Percentiles rank a stretch among this genome's conserved stretches.
These are phyloP conservation scores for Lizonia empirigonia DNA, from an alignment of 2,329 filamentous ascomycete genomes.

Conservation along the genomic window DNA sequence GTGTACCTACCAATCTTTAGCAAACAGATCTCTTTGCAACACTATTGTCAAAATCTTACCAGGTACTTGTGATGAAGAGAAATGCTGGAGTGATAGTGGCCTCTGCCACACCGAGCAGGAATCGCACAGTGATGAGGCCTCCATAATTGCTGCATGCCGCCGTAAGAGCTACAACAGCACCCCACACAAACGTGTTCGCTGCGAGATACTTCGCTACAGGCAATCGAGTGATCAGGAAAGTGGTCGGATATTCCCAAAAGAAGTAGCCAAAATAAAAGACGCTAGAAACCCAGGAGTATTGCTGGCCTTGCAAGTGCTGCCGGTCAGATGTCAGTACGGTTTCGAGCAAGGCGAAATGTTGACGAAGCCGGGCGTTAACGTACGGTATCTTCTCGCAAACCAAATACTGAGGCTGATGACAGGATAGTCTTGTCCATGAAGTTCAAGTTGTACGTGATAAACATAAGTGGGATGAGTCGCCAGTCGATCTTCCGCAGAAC, in stretches of 20 bases:
- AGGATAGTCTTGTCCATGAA: constrained; percentile 65
- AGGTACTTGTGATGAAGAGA: constrained; percentile 35
- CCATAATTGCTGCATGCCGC: constrained; percentile 6
- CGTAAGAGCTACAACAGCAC: not conserved
- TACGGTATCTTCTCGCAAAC: constrained; percentile 42
- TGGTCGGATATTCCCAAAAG: constrained; percentile 9
- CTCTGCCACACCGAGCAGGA: constrained; percentile 10
- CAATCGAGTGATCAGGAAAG: constrained; percentile 1
- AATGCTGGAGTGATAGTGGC: constrained; percentile 19
- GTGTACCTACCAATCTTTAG: constrained; percentile 5
- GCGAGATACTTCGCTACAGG: constrained; percentile 5
- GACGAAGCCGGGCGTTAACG: too few species aligned
- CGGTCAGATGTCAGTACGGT: not conserved
- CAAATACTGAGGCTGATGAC: constrained; percentile 61
- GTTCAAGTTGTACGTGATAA: constrained; percentile 64
- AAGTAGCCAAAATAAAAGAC: constrained; percentile 12
- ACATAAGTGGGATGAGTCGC: constrained; percentile 61
- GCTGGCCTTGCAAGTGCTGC: constrained; percentile 7
- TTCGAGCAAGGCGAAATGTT: too few species aligned
- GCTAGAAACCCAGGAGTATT: constrained; percentile 8
- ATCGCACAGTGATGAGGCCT: constrained; percentile 2
- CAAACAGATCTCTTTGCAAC: not conserved
- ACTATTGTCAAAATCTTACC: constrained; percentile 23
- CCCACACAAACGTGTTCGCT: constrained; percentile 4
- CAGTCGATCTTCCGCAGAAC: constrained; percentile 63